Evolutionary conservation across 2,329 filamentous ascomycete species (phyloP), one percentile per base, ranked within the genome.

Genomic region (Periconia sp.): DNA sequence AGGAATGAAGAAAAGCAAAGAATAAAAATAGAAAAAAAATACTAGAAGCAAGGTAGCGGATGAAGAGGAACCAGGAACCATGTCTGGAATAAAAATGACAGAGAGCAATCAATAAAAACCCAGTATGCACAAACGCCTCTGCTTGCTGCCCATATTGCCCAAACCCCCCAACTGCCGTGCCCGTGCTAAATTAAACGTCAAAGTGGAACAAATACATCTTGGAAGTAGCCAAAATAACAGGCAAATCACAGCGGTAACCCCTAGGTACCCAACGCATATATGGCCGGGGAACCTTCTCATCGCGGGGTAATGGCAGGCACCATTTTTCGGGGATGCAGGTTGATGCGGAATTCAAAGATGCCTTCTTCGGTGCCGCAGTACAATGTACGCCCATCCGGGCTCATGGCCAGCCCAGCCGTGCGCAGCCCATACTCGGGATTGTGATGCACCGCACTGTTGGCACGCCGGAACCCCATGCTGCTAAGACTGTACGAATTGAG

Each of bases 321-420:
- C 41, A 66, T 70, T 70, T 85, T 89, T 55, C 89, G 80, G 52
- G 76, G 79, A 46, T 82, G 78, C 17, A 86, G 63, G 66, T 91
- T 86, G 59, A 92, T 80, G 33, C 81, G 82, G 62, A 90, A 85
- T 73, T 92, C 88, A 64, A 90, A 90, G 50, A 92, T 87, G 52
- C 89, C 89, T 60, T 90, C 85, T 66, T 90, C 86, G 33, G 75
- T 78, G 6, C 76, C 77, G 35, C 74, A 78, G 64, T 77, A 81
- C 35, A 81, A 62, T 50, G 63, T 78, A 18, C 75, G 62, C 9
- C 78, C 78, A 62, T 81, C 78, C 23, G 72, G 66, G 64, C 77
- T 80, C 68, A 80, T 77, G 6, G 78, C 78, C 49, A 81, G 58
- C 6, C 79, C 79, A 6, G 78, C 77, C 18, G 77, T 80, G 35